Conservation (phyloP, 441 rosid species). For the Lepidium campestre region DNA sequence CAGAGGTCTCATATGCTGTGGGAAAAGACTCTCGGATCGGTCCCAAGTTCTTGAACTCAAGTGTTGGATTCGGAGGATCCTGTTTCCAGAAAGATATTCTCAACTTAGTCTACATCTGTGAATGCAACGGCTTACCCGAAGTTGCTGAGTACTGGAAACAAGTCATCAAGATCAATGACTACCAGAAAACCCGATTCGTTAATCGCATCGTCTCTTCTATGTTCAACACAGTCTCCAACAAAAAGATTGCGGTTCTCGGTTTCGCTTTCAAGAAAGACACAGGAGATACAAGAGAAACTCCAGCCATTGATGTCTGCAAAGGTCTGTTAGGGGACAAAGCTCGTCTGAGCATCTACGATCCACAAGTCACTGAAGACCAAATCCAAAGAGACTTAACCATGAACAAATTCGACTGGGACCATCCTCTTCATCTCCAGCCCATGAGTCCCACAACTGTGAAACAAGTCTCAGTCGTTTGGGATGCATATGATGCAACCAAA, state of each 20-base stretch:
- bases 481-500: constrained; percentile 81
- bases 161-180: constrained; percentile 91
- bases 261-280: constrained; percentile 97
- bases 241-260: constrained; percentile 81
- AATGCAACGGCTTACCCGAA: constrained; percentile 92
- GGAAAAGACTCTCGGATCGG: constrained; percentile 88
- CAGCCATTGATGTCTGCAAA: constrained; percentile 94
- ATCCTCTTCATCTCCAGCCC: constrained; percentile 88
- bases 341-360: constrained; percentile 79
- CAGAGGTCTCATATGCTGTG: constrained; percentile 69
- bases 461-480: constrained; percentile 72
- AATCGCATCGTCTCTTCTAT: constrained; percentile 88
- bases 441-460: constrained; percentile 68
- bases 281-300: constrained; percentile 93
- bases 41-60: constrained; percentile 78
- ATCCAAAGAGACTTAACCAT: constrained; percentile 85
- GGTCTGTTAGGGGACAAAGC: constrained; percentile 94
- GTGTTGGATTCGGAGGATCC: constrained; percentile 95
- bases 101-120: constrained; percentile 86
- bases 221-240: constrained; percentile 84
- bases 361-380: constrained; percentile 90
- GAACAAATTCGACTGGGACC: constrained; percentile 97
- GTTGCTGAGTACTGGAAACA: constrained; percentile 95
- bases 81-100: constrained; percentile 93
- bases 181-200: constrained; percentile 82